A percentile compares a stretch with the other conserved stretches of the same genome.
Evolutionary conservation across 2,329 filamentous ascomycete genomes (phyloP).

Genomic region (Falciphora oryzae): DNA sequence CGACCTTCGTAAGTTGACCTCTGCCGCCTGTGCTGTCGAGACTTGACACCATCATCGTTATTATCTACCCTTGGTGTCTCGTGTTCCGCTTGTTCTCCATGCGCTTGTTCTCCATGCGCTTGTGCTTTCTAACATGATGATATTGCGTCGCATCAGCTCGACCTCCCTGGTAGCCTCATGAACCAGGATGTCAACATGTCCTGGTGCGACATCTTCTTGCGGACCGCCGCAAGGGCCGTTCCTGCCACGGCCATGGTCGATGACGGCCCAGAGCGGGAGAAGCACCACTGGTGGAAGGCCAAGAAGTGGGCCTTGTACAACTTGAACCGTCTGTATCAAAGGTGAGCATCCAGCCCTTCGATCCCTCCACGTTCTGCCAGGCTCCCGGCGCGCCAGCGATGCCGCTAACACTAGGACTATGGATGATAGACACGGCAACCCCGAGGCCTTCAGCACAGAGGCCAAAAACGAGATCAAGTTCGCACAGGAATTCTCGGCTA

Average conservation of each 20-base stretch:
- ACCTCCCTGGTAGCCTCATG: slow-evolving; percentile 72
- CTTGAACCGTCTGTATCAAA: slow-evolving; percentile 76
- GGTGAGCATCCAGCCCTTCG: background rate
- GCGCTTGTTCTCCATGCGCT: too few species aligned
- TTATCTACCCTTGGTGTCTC: background rate
- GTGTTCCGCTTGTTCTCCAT: too few species aligned
- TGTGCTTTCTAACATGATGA: background rate
- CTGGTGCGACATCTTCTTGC: slow-evolving; percentile 94
- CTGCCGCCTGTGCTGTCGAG: background rate
- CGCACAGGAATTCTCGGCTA: slow-evolving; percentile 83
- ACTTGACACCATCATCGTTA: slow-evolving; percentile 5
- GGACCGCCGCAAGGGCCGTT: slow-evolving; percentile 78
- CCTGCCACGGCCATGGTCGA: slow-evolving; percentile 75
- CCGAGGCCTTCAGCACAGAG: slow-evolving; percentile 67
- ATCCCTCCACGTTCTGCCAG: background rate
- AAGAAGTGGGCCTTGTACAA: slow-evolving; percentile 99
- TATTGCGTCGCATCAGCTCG: slow-evolving; percentile 53
- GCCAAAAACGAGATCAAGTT: slow-evolving; percentile 71
- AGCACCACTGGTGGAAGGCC: slow-evolving; percentile 98
- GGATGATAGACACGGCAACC: slow-evolving; percentile 74
- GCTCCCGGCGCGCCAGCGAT: too few species aligned
- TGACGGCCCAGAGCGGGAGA: slow-evolving; percentile 76
- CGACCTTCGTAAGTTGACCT: slow-evolving; percentile 70
- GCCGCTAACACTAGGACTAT: background rate
- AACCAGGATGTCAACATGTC: slow-evolving; percentile 80